phyloP scores from a whole-genome alignment of 768 basidiomycete genomes.

The Russula sp. region DNA sequence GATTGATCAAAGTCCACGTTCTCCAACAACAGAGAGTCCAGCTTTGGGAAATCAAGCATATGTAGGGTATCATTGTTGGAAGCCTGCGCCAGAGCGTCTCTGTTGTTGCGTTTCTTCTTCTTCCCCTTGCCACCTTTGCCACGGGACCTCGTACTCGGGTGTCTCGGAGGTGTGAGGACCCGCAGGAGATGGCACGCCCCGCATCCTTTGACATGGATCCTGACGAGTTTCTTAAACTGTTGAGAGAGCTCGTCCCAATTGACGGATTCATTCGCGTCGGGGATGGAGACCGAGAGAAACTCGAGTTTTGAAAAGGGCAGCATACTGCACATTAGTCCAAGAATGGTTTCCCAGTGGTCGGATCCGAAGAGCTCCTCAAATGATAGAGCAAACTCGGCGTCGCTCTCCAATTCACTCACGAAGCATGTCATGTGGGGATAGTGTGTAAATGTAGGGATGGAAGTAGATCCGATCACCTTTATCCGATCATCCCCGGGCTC shows the following conservation, averaged over 20 bases:
- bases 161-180: not conserved
- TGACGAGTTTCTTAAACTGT: not conserved
- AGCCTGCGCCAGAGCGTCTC: not conserved
- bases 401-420: too few relatives aligned
- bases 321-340: not conserved
- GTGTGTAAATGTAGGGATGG: too few relatives aligned
- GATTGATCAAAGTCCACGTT: not conserved
- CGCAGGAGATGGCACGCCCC: not conserved
- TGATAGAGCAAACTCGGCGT: not conserved
- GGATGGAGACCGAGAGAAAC: conserved; percentile 1
- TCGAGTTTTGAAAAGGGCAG: not conserved
- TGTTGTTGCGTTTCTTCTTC: not conserved
- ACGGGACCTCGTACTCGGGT: too few relatives aligned
- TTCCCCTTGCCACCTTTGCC: not conserved
- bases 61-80: not conserved
- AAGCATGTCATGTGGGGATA: too few relatives aligned
- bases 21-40: not conserved
- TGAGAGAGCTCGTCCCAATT: conserved; percentile 2
- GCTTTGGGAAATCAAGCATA: not conserved
- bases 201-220: not conserved
- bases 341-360: not conserved
- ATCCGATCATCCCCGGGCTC: not conserved
- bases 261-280: not conserved
- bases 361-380: not conserved
- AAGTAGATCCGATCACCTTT: not conserved